Evolutionary conservation across 495 filamentous ascomycete genomes (phyloP), one percentile per base, ranked within the genome.

Genomic region (Astrocystis sublimbata): DNA sequence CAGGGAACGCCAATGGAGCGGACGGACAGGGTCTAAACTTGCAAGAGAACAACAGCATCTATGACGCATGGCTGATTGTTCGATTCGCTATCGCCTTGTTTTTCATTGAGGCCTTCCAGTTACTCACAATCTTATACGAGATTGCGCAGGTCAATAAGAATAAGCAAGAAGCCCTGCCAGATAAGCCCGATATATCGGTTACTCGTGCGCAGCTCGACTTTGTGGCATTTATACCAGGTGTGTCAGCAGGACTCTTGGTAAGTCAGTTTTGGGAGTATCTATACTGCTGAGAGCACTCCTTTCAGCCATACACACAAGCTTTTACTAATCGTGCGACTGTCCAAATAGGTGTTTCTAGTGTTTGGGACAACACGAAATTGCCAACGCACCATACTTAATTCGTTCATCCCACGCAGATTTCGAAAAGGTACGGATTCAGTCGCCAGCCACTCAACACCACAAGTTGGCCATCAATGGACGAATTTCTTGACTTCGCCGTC

Each of bases 31-130:
- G 60, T 13, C 24, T 41, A 1, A 63, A 65, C 2, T 49, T 52
- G 28, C 55, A 64, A 17, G 68, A 65, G 38, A 71, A n/a, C n/a
- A n/a, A n/a, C n/a, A n/a, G 60, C 61, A 78, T 79, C n/a, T 83
- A 83, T 51, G 79, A 81, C 65, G 71, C 69, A 15, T 79, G 78
- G 71, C 68, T 81, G 10, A 67, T 81, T 7, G 64, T 78, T 3
- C 73, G 80, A 19, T 83, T 81, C 58, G 70, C 75, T 1, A 73
- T 81, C 24, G 79, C 73, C 23, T 79, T 83, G 53, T 45, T 73
- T n/a, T 73, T 80, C 19, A 63, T 83, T 1, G 73, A 72, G 65
- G 60, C 68, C 6, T 83, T 81, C 53, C 73, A 81, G 52, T 57
- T 78, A 19, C 68, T 78, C 23, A 75, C 78, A 17, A 66, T 81